Evolutionary conservation across 805 yeast genomes (phyloP).

Genomic region (Candida lessepsii): DNA sequence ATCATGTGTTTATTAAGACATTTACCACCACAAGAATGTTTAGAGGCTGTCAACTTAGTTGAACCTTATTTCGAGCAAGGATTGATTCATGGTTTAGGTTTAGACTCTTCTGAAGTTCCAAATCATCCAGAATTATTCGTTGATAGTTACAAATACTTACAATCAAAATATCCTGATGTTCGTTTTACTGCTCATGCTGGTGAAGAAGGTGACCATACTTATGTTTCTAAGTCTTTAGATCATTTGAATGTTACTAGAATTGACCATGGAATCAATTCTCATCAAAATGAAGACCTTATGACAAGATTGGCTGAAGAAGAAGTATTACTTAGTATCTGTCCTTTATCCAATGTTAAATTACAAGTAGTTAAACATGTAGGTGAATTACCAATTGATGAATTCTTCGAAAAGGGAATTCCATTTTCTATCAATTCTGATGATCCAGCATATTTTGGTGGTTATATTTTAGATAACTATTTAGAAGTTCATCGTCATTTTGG

Average conservation of each 20-base stretch:
- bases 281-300: slow-evolving; percentile 53
- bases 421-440: slow-evolving; percentile 61
- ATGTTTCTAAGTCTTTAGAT: slow-evolving; percentile 58
- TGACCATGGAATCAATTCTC: slow-evolving; percentile 77
- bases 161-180: slow-evolving; percentile 48
- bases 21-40: slow-evolving; percentile 58
- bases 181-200: slow-evolving; percentile 85
- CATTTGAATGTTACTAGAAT: slow-evolving; percentile 62
- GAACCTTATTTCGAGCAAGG: slow-evolving; percentile 53
- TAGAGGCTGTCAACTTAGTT: slow-evolving; percentile 56
- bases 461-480: slow-evolving; percentile 71
- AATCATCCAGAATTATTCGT: slow-evolving; percentile 71
- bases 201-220: slow-evolving; percentile 82
- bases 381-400: slow-evolving; percentile 63
- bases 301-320: slow-evolving; percentile 53
- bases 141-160: slow-evolving; percentile 57
- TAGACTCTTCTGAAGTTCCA: slow-evolving; percentile 76
- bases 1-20: slow-evolving; percentile 85
- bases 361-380: slow-evolving; percentile 68
- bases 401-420: slow-evolving; percentile 62
- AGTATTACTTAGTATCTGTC: slow-evolving; percentile 70
- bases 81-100: slow-evolving; percentile 71
- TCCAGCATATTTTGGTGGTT: slow-evolving; percentile 77
- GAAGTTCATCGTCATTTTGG: slow-evolving; percentile 61
- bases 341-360: slow-evolving; percentile 71